A percentile compares a stretch with the other conserved stretches of the same genome.
Conservation (phyloP, 225 moss, liverwort and hornwort species). For the Physcomitrellopsis africana region DNA sequence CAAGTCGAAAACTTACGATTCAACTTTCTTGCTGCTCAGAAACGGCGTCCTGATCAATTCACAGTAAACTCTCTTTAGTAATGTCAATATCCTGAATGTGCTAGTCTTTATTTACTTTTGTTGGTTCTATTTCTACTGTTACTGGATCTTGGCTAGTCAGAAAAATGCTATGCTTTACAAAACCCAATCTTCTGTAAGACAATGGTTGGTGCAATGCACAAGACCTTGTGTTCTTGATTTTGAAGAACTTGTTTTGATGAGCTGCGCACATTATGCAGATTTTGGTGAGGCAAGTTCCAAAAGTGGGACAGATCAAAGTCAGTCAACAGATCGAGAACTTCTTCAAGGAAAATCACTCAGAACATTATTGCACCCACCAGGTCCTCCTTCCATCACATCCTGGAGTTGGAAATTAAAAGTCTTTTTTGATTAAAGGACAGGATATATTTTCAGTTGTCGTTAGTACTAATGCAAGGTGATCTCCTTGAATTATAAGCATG, state of each 20-base stretch:
- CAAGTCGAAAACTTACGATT: conserved; percentile 68
- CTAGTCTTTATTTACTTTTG: neutral
- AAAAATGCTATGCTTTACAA: neutral
- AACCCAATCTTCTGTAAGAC: neutral
- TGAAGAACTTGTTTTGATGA: neutral
- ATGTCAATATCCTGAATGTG: neutral
- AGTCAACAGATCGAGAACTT: conserved; percentile 62
- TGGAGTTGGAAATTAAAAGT: neutral
- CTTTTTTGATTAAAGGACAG: neutral
- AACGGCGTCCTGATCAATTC: conserved; percentile 85
- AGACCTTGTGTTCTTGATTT: neutral
- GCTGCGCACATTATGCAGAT: conserved; percentile 46
- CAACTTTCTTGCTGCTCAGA: conserved; percentile 71
- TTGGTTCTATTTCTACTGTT: neutral
- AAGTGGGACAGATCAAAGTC: conserved; percentile 53
- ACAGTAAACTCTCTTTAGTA: conserved; percentile 51
- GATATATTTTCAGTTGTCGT: too few relatives aligned
- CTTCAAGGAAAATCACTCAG: conserved; percentile 64
- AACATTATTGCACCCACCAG: conserved; percentile 73
- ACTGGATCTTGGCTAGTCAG: neutral
- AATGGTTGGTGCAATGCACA: neutral
- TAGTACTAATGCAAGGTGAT: neutral
- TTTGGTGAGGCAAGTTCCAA: conserved; percentile 76
- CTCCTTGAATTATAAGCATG: neutral
- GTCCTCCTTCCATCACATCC: conserved; percentile 36